Conservation (phyloP, 805 yeast genomes). For the Saturnispora serradocipensis region DNA sequence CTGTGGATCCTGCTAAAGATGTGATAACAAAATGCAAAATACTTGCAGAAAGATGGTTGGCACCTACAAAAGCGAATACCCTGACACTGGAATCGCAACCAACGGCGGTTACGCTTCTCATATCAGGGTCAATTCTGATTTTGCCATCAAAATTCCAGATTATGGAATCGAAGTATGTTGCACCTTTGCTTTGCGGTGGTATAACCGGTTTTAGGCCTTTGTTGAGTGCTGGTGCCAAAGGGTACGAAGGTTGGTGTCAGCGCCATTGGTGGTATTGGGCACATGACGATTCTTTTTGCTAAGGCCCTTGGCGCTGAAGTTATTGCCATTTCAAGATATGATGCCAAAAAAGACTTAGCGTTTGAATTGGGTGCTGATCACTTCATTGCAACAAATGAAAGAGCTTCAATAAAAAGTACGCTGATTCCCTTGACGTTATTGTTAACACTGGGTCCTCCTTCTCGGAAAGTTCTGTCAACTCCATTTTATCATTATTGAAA, state of each 20-base stretch:
- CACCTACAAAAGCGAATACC: constrained; percentile 44
- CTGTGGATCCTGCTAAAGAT: constrained; percentile 33
- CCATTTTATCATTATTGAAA: constrained; percentile 22
- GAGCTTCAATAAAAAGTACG: constrained; percentile 30
- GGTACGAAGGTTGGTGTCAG: constrained; percentile 43
- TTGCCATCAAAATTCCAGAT: constrained; percentile 42
- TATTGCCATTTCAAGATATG: constrained; percentile 44
- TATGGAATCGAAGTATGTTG: constrained; percentile 33
- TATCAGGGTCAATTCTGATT: constrained; percentile 34
- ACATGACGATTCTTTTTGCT: constrained; percentile 40
- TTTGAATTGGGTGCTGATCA: constrained; percentile 42
- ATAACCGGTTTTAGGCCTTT: constrained; percentile 46
- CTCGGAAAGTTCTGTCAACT: constrained; percentile 20
- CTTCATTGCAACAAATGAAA: constrained; percentile 45
- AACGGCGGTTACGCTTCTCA: constrained; percentile 46
- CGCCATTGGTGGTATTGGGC: constrained; percentile 41
- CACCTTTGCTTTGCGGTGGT: constrained; percentile 52
- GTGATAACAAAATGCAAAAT: constrained; percentile 29
- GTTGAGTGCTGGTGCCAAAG: constrained; percentile 32
- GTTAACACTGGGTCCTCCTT: constrained; percentile 41
- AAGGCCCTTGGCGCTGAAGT: constrained; percentile 55
- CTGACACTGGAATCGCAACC: constrained; percentile 34
- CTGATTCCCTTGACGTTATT: constrained; percentile 35
- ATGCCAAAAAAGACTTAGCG: constrained; percentile 42
- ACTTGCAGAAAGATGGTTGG: constrained; percentile 41